A percentile compares a stretch with the other conserved stretches of the same genome.
Evolutionary conservation across 768 basidiomycete species (phyloP).

Genomic region (Boletales sp.): DNA sequence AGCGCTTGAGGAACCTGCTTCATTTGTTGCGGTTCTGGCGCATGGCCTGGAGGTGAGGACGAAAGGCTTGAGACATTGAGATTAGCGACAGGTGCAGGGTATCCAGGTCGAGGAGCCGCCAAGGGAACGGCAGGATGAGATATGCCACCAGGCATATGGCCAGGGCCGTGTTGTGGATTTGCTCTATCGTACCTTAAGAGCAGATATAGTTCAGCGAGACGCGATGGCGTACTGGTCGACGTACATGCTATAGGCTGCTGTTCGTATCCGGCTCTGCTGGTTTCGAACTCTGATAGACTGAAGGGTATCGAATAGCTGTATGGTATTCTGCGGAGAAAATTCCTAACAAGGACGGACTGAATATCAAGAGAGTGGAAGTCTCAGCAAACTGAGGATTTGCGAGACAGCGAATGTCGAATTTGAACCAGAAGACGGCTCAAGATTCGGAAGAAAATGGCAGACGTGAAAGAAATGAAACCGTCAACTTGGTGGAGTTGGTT

Average conservation of each 20-base stretch:
- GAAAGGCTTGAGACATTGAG: slow-evolving; percentile 55
- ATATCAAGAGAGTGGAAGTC: slow-evolving; percentile 31
- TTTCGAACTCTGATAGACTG: slow-evolving; percentile 34
- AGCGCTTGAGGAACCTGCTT: slow-evolving; percentile 29
- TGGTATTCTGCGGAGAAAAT: background rate
- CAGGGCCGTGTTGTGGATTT: slow-evolving; percentile 51
- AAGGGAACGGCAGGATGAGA: slow-evolving; percentile 41
- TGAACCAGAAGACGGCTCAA: slow-evolving; percentile 11
- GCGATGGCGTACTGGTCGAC: slow-evolving; percentile 26
- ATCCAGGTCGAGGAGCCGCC: slow-evolving; percentile 70
- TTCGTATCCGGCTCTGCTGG: slow-evolving; percentile 50
- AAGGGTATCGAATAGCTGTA: slow-evolving; percentile 23
- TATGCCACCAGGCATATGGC: slow-evolving; percentile 38
- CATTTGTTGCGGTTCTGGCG: slow-evolving; percentile 22
- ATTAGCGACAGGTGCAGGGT: slow-evolving; percentile 65
- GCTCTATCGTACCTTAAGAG: slow-evolving; percentile 55
- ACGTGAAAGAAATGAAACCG: background rate
- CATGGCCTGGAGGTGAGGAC: slow-evolving; percentile 30
- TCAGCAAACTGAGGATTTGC: slow-evolving; percentile 12
- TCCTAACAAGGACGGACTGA: slow-evolving; percentile 3
- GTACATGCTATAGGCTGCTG: slow-evolving; percentile 64
- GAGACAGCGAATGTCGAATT: slow-evolving; percentile 20
- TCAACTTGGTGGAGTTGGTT: slow-evolving; percentile 9
- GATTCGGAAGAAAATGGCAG: slow-evolving; percentile 1
- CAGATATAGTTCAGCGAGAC: slow-evolving; percentile 5